Percentiles rank a stretch among this genome's conserved stretches.
phyloP scores from a whole-genome alignment of 176 grass and related monocot genomes.

The Triticum turgidum region DNA sequence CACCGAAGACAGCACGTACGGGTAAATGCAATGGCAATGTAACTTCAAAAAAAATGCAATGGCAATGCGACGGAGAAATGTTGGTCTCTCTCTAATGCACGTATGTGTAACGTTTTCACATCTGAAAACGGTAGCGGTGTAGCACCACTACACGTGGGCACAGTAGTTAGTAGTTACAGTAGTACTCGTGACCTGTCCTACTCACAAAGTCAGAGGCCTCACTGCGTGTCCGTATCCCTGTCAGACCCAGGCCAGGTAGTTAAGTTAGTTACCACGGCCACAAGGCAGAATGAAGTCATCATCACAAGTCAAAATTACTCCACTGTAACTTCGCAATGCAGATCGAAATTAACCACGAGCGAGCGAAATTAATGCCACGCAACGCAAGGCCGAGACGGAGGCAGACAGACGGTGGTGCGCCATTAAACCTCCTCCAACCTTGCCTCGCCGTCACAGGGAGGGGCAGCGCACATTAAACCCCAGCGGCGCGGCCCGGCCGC shows the following conservation, averaged over 20 bases:
- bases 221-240: neutral
- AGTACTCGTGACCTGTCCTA: neutral
- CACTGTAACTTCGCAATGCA: neutral
- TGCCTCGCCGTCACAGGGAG: constrained; percentile 38
- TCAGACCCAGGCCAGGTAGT: neutral
- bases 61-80: too few species aligned
- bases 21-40: too few species aligned
- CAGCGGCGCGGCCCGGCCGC: neutral
- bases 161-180: neutral
- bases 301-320: neutral
- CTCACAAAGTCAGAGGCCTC: neutral
- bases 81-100: neutral
- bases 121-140: neutral
- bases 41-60: too few species aligned
- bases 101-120: too few species aligned
- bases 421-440: constrained; percentile 20
- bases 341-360: neutral
- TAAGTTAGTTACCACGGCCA: neutral
- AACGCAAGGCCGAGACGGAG: neutral
- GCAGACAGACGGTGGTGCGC: constrained; percentile 17
- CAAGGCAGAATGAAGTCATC: neutral
- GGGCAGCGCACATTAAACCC: constrained; percentile 36
- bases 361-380: constrained; percentile 1
- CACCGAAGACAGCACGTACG: too few species aligned
- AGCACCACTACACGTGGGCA: neutral